Base-by-base conservation (phyloP, 1,139 yeast species). In the Yamadazyma atlantica region DNA sequence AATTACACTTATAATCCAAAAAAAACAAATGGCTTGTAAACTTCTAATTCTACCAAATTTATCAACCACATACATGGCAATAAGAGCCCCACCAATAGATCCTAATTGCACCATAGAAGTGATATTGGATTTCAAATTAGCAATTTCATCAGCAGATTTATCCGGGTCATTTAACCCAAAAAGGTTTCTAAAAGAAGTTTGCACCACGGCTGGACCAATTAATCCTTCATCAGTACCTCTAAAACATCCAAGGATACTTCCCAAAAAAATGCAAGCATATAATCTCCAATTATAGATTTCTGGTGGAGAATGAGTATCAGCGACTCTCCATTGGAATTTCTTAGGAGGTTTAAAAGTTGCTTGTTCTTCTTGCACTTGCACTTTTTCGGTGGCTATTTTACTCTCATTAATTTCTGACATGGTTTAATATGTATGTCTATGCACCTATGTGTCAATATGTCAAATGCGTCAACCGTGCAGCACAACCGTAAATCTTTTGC, bases 91-190 rank as follows among this genome's bases (percentile, higher is more conserved):
- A 29, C 74, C 82, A 41, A 79, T 71, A 19, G 80, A 71, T 3
- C 85, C 85, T 32, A 80, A 55, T 50, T 77, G 82, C 4, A 79
- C 85, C 83, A 80, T 79, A 6, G 82, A 65, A 2, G 78, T 73
- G 48, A 79, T 77, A 50, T 76, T 78, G 7, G 82, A 76, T 44
- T 68, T 71, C 45, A 70, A 53, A 42, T 73, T 63, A 11, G 82
- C 81, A 13, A 71, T 33, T n/a, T 64, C 50, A 34, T 56, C 46
- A 2, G 46, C 61, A 2, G 69, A 39, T 45, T 69, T 73, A 23
- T 53, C 48, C 4, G 58, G 51, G 46, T 75, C 80, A 16, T 52
- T 46, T 29, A 79, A 62, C 2, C 81, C 81, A 50, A 77, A 77
- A 42, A 58, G 62, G 2, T 49, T 35, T 32, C 53, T 56, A 54